Evolutionary conservation across 2,329 filamentous ascomycete species (phyloP), one percentile per base, ranked within the genome.

Genomic region (Coniochaeta pulveracea): DNA sequence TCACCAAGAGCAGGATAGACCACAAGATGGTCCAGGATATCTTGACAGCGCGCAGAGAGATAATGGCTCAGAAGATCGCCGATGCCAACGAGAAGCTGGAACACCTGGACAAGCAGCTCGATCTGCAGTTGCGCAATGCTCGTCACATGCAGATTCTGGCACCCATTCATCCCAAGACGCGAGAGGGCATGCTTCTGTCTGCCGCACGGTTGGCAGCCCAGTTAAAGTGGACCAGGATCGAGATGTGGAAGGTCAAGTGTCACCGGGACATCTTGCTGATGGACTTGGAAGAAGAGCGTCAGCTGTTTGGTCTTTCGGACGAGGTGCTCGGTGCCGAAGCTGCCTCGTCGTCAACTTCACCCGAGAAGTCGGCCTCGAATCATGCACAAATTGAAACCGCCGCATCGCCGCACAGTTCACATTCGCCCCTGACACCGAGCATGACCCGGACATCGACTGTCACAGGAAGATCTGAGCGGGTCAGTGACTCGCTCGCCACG

Each of bases 201-300:
- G 89, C 91, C 14, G 85, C 80, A 5, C 76, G 81, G 6, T 79
- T 93, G 58, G 78, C 88, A 36, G 85, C 85, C 4, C 86, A 89
- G 51, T 61, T 98, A 39, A 93, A 91, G 52, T 95, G 89, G 89
- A 78, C 80, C n/a, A 72, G 89, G 39, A 80, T 93, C 52, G 85
- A 94, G 43, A 91, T 95, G 14, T 95, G 88, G 85, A 82, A 79
- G 34, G 72, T 89, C 47, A 89, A 76, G 49, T 95, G 88, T 43
- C 88, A 98, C 54, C 78, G 80, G 26, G 89, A 95, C 47, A 88
- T 96, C 39, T 61, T 98, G 14, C 65, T 76, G 5, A 70, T 86
- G 55, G 91, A 98, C 50, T 62, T 96, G 7, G 81, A 89, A 35
- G 85, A 94, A 44, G 88, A 94, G 47, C 64, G 53, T 36, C 60